A percentile compares a stretch with the other conserved stretches of the same genome.
Conservation (phyloP, 305 asterid genomes). For the Fraxinus nigra region DNA sequence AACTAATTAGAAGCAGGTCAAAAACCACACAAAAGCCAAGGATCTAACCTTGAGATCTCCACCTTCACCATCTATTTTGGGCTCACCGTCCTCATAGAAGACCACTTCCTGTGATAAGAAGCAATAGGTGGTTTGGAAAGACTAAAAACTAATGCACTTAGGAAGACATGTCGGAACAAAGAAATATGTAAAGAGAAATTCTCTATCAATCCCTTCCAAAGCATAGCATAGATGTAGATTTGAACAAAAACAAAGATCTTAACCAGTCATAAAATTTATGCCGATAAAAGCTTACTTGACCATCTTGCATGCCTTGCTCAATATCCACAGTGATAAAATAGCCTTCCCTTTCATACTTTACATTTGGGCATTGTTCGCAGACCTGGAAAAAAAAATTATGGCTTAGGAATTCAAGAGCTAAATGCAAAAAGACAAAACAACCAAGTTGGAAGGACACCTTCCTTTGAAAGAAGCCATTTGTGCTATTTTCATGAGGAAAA, state of each 20-base stretch:
- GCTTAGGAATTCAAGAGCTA: not conserved
- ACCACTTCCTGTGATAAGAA: conserved; percentile 64
- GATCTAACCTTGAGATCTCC: conserved; percentile 84
- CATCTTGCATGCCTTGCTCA: conserved; percentile 98
- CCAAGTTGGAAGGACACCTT: not conserved
- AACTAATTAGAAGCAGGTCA: not conserved
- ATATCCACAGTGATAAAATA: conserved; percentile 88
- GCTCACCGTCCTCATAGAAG: conserved; percentile 95
- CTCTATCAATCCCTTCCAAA: not conserved
- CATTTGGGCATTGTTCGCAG: conserved; percentile 93
- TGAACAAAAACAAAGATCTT: not conserved
- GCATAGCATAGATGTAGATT: not conserved
- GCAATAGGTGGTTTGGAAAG: not conserved
- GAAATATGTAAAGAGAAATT: not conserved
- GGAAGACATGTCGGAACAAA: not conserved
- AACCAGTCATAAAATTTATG: not conserved
- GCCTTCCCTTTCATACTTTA: conserved; percentile 91
- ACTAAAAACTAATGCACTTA: conserved; percentile 4
- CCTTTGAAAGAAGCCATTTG: conserved; percentile 1
- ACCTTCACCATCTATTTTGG: conserved; percentile 88
- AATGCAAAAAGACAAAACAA: conserved; percentile 2
- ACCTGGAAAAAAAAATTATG: conserved; percentile 49
- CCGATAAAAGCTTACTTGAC: conserved; percentile 55
- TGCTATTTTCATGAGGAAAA: conserved; percentile 7
- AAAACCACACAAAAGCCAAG: conserved; percentile 13